A percentile compares a stretch with the other conserved stretches of the same genome.
Evolutionary conservation across 805 yeast genomes (phyloP).

Genomic region (Hanseniaspora guilliermondii): DNA sequence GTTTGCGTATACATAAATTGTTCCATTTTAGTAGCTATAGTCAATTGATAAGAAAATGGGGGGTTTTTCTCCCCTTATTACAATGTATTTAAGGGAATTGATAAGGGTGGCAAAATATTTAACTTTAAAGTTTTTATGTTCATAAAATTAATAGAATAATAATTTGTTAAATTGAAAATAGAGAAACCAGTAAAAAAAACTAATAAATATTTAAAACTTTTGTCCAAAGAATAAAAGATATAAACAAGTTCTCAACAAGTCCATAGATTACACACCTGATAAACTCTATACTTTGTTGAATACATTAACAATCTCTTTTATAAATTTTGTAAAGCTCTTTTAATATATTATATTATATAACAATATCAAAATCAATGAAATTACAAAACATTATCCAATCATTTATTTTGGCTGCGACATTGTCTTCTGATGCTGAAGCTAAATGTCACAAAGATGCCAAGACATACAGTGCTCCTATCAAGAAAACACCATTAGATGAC

Average conservation of each 20-base stretch:
- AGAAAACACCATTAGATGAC: slow-evolving; percentile 47
- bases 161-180: background rate
- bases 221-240: too few species aligned
- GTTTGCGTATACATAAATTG: background rate
- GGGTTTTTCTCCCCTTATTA: background rate
- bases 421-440: slow-evolving; percentile 23
- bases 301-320: background rate
- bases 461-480: slow-evolving; percentile 43
- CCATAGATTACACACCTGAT: too few species aligned
- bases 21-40: too few species aligned
- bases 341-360: background rate
- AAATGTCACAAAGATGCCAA: slow-evolving; percentile 26
- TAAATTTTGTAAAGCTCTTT: background rate
- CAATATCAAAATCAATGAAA: background rate
- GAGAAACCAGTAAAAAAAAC: background rate
- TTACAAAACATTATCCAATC: slow-evolving; percentile 17
- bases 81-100: background rate
- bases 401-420: slow-evolving; percentile 22
- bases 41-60: background rate
- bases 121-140: background rate
- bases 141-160: too few species aligned
- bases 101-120: slow-evolving; percentile 1
- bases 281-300: too few species aligned
- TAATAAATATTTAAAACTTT: too few species aligned
- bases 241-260: too few species aligned